Evolutionary conservation across 1,284 basidiomycete species (phyloP).

Genomic region (Melanopsichium pennsylvanicum): DNA sequence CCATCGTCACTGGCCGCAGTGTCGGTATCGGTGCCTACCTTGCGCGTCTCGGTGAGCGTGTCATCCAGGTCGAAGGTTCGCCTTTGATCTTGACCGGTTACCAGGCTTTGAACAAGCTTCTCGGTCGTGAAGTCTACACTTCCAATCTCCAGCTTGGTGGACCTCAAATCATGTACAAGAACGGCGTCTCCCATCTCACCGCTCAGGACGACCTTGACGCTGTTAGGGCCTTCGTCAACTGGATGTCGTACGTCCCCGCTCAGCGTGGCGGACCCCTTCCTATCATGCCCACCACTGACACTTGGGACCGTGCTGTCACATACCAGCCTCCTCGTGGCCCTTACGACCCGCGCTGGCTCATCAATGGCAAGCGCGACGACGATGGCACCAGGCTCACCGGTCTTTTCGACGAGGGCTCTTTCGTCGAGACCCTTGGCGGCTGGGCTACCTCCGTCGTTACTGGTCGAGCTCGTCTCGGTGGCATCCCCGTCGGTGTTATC

Average conservation of each 20-base stretch:
- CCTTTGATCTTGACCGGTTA: constrained; percentile 99
- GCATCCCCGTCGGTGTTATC: constrained; percentile 97
- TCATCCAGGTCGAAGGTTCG: constrained; percentile 98
- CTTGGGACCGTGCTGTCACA: constrained; percentile 90
- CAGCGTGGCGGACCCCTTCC: constrained; percentile 44
- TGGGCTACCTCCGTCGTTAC: constrained; percentile 69
- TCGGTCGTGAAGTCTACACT: constrained; percentile 98
- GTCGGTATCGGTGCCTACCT: constrained; percentile 99
- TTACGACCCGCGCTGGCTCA: constrained; percentile 98
- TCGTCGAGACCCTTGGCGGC: constrained; percentile 83
- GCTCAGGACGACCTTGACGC: constrained; percentile 83
- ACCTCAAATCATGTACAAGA: constrained; percentile 73
- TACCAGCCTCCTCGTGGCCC: constrained; percentile 91
- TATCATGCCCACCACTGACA: constrained; percentile 55
- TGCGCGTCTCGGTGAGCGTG: constrained; percentile 94
- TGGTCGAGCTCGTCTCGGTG: constrained; percentile 92
- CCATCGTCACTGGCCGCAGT: constrained; percentile 95
- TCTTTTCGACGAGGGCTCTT: constrained; percentile 96
- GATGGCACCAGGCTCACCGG: constrained; percentile 72
- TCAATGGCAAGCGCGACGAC: constrained; percentile 90
- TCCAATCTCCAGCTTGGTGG: constrained; percentile 98
- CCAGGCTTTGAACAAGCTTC: constrained; percentile 95
- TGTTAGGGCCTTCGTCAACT: constrained; percentile 72
- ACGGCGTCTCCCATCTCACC: constrained; percentile 92
- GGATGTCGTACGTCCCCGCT: constrained; percentile 86